A percentile compares a stretch with the other conserved stretches of the same genome.
phyloP scores from a whole-genome alignment of 2,329 filamentous ascomycete genomes.

The Ilyonectria destructans region DNA sequence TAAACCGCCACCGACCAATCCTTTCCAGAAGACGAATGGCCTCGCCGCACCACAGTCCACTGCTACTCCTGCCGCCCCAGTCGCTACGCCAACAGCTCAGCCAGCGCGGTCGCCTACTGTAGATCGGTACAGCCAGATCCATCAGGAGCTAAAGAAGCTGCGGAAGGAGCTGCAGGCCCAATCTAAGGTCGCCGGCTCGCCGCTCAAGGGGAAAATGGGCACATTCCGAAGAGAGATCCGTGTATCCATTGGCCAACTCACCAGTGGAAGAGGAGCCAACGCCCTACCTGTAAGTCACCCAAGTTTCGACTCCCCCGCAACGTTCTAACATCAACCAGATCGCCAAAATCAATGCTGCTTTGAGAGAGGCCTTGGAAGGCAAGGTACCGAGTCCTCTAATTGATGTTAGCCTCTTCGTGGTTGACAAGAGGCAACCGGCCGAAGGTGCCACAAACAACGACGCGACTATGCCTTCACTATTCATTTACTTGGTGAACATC shows the following conservation, averaged over 20 bases:
- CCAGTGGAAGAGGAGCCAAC: conserved; percentile 76
- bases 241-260: conserved; percentile 82
- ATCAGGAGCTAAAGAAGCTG: conserved; percentile 77
- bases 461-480: conserved; percentile 72
- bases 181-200: conserved; percentile 62
- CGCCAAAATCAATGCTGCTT: conserved; percentile 55
- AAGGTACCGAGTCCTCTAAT: conserved; percentile 67
- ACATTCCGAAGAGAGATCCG: conserved; percentile 81
- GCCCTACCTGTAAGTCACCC: conserved; percentile 54
- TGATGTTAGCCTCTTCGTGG: conserved; percentile 70
- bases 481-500: conserved; percentile 84
- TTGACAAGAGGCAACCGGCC: conserved; percentile 61
- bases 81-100: conserved; percentile 30
- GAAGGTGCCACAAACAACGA: conserved; percentile 69
- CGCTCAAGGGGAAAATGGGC: conserved; percentile 77
- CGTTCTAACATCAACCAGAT: conserved; percentile 50
- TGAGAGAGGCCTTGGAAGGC: conserved; percentile 70
- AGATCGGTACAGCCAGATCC: conserved; percentile 72
- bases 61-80: conserved; percentile 15
- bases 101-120: conserved; percentile 31
- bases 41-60: conserved; percentile 18
- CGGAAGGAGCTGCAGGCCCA: conserved; percentile 76
- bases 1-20: conserved; percentile 43
- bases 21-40: conserved; percentile 42
- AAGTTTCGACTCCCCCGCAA: background rate